A percentile compares a stretch with the other conserved stretches of the same genome.
Conservation (phyloP, 768 basidiomycete species). For the Grammothele lineata region DNA sequence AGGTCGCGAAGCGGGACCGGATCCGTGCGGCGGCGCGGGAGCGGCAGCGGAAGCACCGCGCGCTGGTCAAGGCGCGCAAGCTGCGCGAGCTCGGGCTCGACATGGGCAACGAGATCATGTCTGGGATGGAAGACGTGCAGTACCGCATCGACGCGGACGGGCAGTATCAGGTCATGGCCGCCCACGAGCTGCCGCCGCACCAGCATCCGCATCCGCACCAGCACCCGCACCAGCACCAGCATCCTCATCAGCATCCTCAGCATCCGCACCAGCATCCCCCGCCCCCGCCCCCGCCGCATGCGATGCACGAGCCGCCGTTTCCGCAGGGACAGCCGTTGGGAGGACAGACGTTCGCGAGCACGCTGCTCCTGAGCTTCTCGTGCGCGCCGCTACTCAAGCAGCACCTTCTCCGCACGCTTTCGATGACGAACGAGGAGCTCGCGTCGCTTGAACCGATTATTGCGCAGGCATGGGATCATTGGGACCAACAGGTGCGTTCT, state of each 20-base stretch:
- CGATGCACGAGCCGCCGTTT: conserved; percentile 54
- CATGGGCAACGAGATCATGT: conserved; percentile 71
- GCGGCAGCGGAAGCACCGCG: conserved; percentile 78
- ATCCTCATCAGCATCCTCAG: conserved; percentile 31
- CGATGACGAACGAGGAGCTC: conserved; percentile 77
- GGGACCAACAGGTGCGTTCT: conserved; percentile 71
- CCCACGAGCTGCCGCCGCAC: conserved; percentile 29
- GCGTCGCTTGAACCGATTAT: conserved; percentile 75
- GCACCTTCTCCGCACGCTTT: conserved; percentile 65
- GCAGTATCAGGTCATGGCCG: conserved; percentile 32
- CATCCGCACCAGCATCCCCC: conserved; percentile 22
- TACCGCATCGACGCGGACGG: conserved; percentile 51
- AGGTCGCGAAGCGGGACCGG: conserved; percentile 61
- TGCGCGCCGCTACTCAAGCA: conserved; percentile 71
- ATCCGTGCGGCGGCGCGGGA: conserved; percentile 76
- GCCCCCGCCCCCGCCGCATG: conserved; percentile 31
- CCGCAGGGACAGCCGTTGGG: conserved; percentile 43
- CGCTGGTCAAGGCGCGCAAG: conserved; percentile 72
- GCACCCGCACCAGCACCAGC: conserved; percentile 35
- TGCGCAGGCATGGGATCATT: conserved; percentile 82
- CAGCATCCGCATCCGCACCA: conserved; percentile 17
- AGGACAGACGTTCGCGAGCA: conserved; percentile 79
- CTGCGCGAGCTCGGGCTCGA: conserved; percentile 80
- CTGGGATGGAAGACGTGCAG: conserved; percentile 61
- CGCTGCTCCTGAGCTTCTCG: conserved; percentile 70